phyloP scores from a whole-genome alignment of 1,139 yeast genomes.

The Taiozyma sp. region DNA sequence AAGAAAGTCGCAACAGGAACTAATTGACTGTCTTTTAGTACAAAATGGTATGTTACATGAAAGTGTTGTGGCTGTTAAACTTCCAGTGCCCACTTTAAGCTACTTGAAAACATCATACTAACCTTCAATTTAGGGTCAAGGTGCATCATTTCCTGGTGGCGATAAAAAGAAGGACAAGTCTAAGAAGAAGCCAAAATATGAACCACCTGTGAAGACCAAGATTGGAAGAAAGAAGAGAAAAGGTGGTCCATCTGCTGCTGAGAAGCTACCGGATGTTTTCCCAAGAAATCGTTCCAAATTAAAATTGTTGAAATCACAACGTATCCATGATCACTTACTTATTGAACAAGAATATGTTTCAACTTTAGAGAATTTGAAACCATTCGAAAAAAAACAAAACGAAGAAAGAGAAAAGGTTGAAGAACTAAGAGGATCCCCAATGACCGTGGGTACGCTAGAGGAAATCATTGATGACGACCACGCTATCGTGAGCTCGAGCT shows the following conservation, averaged over 20 bases:
- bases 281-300: conserved; percentile 94
- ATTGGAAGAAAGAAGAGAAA: conserved; percentile 87
- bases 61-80: background rate
- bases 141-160: conserved; percentile 67
- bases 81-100: background rate
- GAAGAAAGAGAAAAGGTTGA: conserved; percentile 95
- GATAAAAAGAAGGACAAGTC: conserved; percentile 71
- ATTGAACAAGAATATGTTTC: conserved; percentile 96
- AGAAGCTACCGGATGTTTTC: conserved; percentile 79
- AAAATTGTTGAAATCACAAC: conserved; percentile 85
- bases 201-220: conserved; percentile 95
- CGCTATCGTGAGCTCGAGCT: conserved; percentile 93
- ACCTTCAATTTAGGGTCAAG: conserved; percentile 57
- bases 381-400: conserved; percentile 94
- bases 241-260: conserved; percentile 87
- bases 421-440: conserved; percentile 93
- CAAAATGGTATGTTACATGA: conserved; percentile 6
- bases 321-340: conserved; percentile 92
- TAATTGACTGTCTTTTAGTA: background rate
- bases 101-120: conserved; percentile 3
- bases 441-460: conserved; percentile 94
- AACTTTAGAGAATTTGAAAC: conserved; percentile 91
- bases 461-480: conserved; percentile 98
- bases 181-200: conserved; percentile 89
- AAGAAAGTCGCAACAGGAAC: background rate